phyloP scores from a whole-genome alignment of 2,329 filamentous ascomycete genomes.

The Pestalotiopsis sp. region DNA sequence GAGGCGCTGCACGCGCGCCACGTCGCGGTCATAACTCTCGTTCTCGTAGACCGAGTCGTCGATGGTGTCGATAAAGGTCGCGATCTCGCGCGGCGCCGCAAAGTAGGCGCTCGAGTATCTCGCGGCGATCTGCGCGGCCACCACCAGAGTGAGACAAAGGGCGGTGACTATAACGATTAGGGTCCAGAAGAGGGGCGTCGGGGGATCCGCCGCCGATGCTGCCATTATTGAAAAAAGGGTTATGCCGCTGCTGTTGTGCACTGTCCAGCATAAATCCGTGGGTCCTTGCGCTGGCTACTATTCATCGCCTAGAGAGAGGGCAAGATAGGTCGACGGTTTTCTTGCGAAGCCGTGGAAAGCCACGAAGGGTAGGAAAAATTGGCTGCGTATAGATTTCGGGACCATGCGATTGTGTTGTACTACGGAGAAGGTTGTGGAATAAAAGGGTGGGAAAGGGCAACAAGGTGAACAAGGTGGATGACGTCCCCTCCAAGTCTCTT shows the following conservation, averaged over 20 bases:
- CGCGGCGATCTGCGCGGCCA: slow-evolving; percentile 53
- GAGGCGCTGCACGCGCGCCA: slow-evolving; percentile 57
- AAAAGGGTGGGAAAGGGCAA: neutral
- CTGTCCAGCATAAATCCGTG: slow-evolving; percentile 3
- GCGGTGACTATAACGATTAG: slow-evolving; percentile 61
- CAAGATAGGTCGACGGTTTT: neutral
- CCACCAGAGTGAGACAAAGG: slow-evolving; percentile 56
- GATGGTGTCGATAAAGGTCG: slow-evolving; percentile 60
- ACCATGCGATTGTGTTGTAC: neutral
- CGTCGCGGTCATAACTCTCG: slow-evolving; percentile 64
- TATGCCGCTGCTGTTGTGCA: neutral
- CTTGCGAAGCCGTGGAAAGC: neutral
- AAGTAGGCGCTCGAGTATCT: slow-evolving; percentile 59
- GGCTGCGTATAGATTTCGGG: neutral
- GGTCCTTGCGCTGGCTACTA: neutral
- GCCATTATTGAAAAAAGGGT: neutral
- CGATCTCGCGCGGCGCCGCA: slow-evolving; percentile 60
- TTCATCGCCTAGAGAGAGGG: slow-evolving; percentile 1
- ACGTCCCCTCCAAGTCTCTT: slow-evolving; percentile 12
- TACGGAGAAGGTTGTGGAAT: neutral
- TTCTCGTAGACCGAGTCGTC: slow-evolving; percentile 67
- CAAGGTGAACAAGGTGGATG: slow-evolving; percentile 1
- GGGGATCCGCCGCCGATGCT: slow-evolving; percentile 49
- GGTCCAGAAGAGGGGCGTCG: slow-evolving; percentile 55
- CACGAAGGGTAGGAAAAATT: neutral